Percentiles rank a stretch among this genome's conserved stretches.
These are phyloP conservation scores for Vitis labrusca DNA, from an alignment of 164 flowering plant species.

Conservation along the genomic window DNA sequence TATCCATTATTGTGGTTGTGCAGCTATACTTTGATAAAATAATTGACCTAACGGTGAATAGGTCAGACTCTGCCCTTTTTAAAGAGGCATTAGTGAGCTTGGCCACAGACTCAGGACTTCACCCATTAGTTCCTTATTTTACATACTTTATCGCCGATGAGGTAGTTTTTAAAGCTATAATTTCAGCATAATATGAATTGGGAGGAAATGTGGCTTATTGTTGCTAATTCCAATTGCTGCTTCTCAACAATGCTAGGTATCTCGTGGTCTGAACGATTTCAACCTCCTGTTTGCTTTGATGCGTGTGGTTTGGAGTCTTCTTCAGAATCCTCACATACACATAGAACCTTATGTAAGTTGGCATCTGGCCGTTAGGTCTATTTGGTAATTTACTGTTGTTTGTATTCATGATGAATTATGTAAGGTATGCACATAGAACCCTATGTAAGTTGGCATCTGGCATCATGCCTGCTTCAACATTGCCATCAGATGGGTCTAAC, in stretches of 20 bases:
- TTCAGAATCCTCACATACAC: slow-evolving; percentile 87
- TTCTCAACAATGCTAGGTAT: slow-evolving; percentile 49
- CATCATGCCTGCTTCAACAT: too few species aligned
- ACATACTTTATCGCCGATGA: slow-evolving; percentile 86
- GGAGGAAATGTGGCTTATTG: neutral
- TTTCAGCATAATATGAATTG: neutral
- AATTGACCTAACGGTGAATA: slow-evolving; percentile 69
- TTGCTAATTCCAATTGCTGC: slow-evolving; percentile 7
- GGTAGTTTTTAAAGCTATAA: slow-evolving; percentile 39
- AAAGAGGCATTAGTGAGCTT: slow-evolving; percentile 79
- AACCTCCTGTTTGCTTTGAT: slow-evolving; percentile 79
- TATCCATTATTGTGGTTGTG: slow-evolving; percentile 22
- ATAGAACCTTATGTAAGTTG: slow-evolving; percentile 96
- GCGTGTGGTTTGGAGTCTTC: slow-evolving; percentile 89
- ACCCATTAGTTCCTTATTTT: slow-evolving; percentile 95
- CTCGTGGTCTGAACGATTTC: slow-evolving; percentile 70
- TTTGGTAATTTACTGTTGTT: neutral
- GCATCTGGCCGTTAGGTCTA: neutral
- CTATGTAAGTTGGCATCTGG: too few species aligned
- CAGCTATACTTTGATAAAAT: slow-evolving; percentile 95
- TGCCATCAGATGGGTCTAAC: neutral
- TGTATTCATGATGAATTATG: too few species aligned
- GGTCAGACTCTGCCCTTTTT: slow-evolving; percentile 65
- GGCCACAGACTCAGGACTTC: slow-evolving; percentile 94
- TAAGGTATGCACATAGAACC: too few species aligned